Percentiles rank a stretch among this genome's conserved stretches.
Evolutionary conservation across 1,139 yeast species (phyloP).

Genomic region (Geotrichum europaeum): DNA sequence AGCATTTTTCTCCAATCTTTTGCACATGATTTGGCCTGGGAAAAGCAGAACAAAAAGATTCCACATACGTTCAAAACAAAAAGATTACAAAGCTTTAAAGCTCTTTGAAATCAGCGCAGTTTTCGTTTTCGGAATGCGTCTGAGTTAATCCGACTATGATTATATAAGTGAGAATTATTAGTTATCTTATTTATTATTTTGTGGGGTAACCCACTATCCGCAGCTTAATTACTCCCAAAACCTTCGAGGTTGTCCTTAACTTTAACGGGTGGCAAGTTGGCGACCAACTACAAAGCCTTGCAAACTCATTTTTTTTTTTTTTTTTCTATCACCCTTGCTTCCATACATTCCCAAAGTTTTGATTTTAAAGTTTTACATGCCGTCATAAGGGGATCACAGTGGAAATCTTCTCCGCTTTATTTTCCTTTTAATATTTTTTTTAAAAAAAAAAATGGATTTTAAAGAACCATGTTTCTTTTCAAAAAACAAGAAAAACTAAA

Average conservation of each 20-base stretch:
- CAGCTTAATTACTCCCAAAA: background rate
- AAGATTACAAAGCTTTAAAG: background rate
- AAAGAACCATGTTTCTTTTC: background rate
- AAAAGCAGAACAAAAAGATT: background rate
- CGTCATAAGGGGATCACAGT: background rate
- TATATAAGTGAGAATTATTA: background rate
- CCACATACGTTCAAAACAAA: background rate
- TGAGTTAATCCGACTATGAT: background rate
- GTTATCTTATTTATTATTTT: background rate
- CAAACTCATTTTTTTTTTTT: too few species aligned
- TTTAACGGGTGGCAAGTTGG: background rate
- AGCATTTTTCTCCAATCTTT: background rate
- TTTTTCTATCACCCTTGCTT: background rate
- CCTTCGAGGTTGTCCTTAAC: background rate
- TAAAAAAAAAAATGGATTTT: background rate
- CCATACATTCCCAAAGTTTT: background rate
- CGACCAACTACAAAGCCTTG: background rate
- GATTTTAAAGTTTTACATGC: background rate
- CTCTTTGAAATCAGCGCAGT: background rate
- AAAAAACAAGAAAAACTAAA: background rate
- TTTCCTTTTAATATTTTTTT: background rate
- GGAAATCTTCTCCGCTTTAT: background rate
- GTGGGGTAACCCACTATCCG: background rate
- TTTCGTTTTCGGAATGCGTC: background rate
- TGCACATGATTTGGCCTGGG: background rate